Base-by-base conservation (phyloP, 208 protist species). In the Leishmania tropica region DNA sequence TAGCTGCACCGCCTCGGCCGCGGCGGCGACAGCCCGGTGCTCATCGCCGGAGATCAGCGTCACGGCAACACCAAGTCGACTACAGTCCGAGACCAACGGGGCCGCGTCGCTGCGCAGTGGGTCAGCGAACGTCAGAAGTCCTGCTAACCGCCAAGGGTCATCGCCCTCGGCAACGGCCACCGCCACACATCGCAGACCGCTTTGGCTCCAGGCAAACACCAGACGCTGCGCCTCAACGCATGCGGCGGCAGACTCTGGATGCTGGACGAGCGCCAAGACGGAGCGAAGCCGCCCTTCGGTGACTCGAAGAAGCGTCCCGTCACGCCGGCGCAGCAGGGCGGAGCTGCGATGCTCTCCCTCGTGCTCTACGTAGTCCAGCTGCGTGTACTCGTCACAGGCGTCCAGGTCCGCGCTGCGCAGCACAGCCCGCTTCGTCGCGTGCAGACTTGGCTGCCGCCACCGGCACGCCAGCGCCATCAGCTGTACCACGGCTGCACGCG, bases 1-100 rank as follows among this genome's bases (percentile, higher is more conserved):
- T 2, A 78, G 79, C 53, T 28, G 37, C 56, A 84, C 40, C 15
- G 78, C 82, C 37, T 65, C 78, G 1, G 78, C 78, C 0, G 70
- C 78, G 7, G 82, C 60, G 13, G 72, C 72, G 19, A 85, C 82
- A 5, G 65, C 62, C 2, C 77, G 64, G 47, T 62, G 68, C 40
- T 53, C 54, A 74, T 95, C 98, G 37, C 97, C 97, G 21, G 96
- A 98, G 31, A 98, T 96, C 91, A 99, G 96, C 79, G 97, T 98
- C 21, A 99, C 94, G 21, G 81, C 80, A 0, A 99, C 88, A 75
- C 97, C 96, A 58, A 92, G 83, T 53, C 88, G 81, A 47, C 89
- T 81, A 31, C 89, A 90, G 21, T 77, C 70, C 40, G 73, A 72
- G 62, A 98, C 88, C 1, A 85, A 28, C 53, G 51, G 40, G 11